Percentiles rank a stretch among this genome's conserved stretches.
Conservation (phyloP, 352 stramenopile genomes). For the Phytophthora meadii region DNA sequence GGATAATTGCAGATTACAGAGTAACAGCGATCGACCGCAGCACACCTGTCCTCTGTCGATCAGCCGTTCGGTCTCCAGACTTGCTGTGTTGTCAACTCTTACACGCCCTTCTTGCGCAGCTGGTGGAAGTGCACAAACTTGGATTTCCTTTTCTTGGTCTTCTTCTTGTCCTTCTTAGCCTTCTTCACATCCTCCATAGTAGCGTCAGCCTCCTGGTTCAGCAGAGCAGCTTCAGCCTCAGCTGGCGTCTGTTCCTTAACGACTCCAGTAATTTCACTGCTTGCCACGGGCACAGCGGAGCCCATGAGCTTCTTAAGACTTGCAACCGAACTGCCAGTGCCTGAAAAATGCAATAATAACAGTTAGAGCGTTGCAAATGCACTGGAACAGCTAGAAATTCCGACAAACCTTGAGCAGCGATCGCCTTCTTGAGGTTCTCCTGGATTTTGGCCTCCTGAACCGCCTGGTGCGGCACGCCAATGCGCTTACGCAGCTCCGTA, state of each 20-base stretch:
- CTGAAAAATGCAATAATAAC: conserved; percentile 25
- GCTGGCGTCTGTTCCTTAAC: conserved; percentile 39
- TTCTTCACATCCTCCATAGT: conserved; percentile 56
- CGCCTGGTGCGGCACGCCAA: conserved; percentile 78
- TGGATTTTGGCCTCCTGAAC: conserved; percentile 84
- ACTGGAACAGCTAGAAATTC: not conserved
- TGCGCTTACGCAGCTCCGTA: conserved; percentile 83
- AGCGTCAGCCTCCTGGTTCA: conserved; percentile 57
- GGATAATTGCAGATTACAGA: conserved; percentile 57
- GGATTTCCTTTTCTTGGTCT: conserved; percentile 70
- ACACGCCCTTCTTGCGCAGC: conserved; percentile 89
- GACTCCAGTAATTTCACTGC: conserved; percentile 52
- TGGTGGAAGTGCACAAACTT: conserved; percentile 90
- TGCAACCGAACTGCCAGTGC: conserved; percentile 60
- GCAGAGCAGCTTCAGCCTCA: conserved; percentile 52
- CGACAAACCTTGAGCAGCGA: conserved; percentile 63
- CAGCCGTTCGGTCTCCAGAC: conserved; percentile 27
- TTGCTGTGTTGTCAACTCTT: conserved; percentile 29
- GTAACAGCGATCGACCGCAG: conserved; percentile 35
- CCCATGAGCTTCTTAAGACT: conserved; percentile 82
- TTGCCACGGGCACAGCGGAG: conserved; percentile 50
- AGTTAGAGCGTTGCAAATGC: conserved; percentile 4
- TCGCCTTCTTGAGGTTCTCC: conserved; percentile 85
- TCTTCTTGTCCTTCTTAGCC: conserved; percentile 67
- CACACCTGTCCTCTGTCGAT: conserved; percentile 12